Evolutionary conservation across 805 yeast species (phyloP), one percentile per base, ranked within the genome.

Genomic region (Candida maris): DNA sequence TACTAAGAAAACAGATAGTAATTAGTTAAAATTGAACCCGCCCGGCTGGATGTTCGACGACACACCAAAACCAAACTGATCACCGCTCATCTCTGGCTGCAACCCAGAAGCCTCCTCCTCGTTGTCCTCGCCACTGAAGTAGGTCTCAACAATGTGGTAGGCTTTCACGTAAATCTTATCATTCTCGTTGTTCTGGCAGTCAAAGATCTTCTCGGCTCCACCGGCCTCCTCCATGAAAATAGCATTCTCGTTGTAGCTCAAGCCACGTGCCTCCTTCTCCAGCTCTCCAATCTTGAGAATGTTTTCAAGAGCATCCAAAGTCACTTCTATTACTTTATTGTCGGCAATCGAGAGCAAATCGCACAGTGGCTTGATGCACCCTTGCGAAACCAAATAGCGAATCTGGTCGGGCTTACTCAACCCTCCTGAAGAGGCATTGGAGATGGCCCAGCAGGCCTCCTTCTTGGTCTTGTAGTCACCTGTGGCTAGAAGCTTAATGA

Each of bases 361-460:
- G 68, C 97, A 91, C 56, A 93, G 73, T 24, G 98, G 97, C 69
- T 89, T 91, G 65, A 93, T 89, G 67, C 97, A 87, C 32, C 97
- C 98, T 68, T 93, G 97, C 48, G 73, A 70, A 23, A 93, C 98
- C 49, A 93, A 75, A 65, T 88, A 93, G 56, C 91, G 77, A 52
- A 93, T 89, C 61, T 89, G 96, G 42, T 87, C 96, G 6, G 97
- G 97, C 61, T 79, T 83, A 28, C 81, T 70, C 52, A 88, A 72
- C 16, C 97, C 97, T 52, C 97, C 97, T 7, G 96, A 85, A 13
- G 96, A 85, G 25, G 98, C 97, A 61, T 93, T 93, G 19, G 97
- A 88, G 49, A 93, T 84, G 23, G 97, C 97, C 98, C 98, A 93
- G 72, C 97, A 91, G 3, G 98, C 98, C 70, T 93, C 98, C 65